phyloP scores from a whole-genome alignment of 352 stramenopile species.

The Phytophthora foliorum region DNA sequence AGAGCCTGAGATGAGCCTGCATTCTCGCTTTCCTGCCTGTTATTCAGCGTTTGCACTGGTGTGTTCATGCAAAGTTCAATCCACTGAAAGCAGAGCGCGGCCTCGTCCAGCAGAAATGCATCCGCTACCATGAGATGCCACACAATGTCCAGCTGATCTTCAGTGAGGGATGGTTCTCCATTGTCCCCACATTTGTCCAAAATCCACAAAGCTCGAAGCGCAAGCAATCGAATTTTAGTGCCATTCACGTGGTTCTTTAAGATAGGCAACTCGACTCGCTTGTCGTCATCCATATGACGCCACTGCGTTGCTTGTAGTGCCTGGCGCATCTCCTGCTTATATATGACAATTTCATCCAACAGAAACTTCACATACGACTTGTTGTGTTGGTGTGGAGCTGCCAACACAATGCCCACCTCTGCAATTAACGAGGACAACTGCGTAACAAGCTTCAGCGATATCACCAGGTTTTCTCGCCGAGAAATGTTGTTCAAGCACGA shows the following conservation, averaged over 20 bases:
- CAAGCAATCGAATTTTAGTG: slow-evolving; percentile 63
- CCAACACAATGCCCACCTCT: slow-evolving; percentile 26
- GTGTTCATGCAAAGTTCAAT: slow-evolving; percentile 72
- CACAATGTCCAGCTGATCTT: slow-evolving; percentile 42
- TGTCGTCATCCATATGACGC: slow-evolving; percentile 16
- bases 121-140: slow-evolving; percentile 60
- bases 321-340: slow-evolving; percentile 29
- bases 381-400: neutral
- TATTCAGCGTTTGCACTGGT: slow-evolving; percentile 6
- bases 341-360: slow-evolving; percentile 36
- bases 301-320: slow-evolving; percentile 10
- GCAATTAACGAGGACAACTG: slow-evolving; percentile 41
- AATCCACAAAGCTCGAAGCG: slow-evolving; percentile 67
- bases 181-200: slow-evolving; percentile 29
- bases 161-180: slow-evolving; percentile 6
- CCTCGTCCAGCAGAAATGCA: slow-evolving; percentile 51
- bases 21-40: neutral
- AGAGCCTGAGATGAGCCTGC: slow-evolving; percentile 7
- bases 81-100: slow-evolving; percentile 79
- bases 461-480: slow-evolving; percentile 15
- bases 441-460: slow-evolving; percentile 51
- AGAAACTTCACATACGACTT: slow-evolving; percentile 29
- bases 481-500: slow-evolving; percentile 41
- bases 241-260: slow-evolving; percentile 38
- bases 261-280: slow-evolving; percentile 20